phyloP scores from a whole-genome alignment of 176 grass and related monocot species.

The Otatea glauca region DNA sequence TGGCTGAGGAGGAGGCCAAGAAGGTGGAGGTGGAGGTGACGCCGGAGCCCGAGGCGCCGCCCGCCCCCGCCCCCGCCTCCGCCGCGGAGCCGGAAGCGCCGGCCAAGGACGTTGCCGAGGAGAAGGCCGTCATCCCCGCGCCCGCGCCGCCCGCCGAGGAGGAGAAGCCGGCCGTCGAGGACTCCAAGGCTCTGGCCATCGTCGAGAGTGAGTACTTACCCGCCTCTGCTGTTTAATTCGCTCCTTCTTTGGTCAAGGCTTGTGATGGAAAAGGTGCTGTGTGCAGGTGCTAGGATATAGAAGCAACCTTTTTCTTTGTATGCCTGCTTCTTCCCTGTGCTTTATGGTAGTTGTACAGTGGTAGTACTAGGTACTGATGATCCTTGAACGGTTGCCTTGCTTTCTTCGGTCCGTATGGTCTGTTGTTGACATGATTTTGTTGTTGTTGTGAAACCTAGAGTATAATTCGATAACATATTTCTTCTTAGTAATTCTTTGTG shows the following conservation, averaged over 20 bases:
- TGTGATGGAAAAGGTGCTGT: constrained; percentile 18
- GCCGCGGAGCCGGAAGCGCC: constrained; percentile 26
- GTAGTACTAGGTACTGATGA: constrained; percentile 17
- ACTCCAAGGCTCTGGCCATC: constrained; percentile 70
- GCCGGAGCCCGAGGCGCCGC: constrained; percentile 48
- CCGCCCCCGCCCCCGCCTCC: background rate
- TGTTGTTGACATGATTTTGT: constrained; percentile 12
- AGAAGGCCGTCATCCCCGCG: constrained; percentile 75
- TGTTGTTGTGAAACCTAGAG: background rate
- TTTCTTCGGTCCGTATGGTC: background rate
- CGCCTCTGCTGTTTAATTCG: background rate
- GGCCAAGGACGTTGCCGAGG: constrained; percentile 87
- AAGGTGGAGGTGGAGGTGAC: constrained; percentile 77
- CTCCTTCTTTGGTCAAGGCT: background rate
- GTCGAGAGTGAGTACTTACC: constrained; percentile 67
- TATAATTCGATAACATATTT: background rate
- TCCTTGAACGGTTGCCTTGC: constrained; percentile 15
- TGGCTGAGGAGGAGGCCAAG: constrained; percentile 82
- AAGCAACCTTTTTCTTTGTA: background rate
- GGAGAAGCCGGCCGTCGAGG: constrained; percentile 58
- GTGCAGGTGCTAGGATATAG: constrained; percentile 13
- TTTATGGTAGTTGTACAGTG: constrained; percentile 13
- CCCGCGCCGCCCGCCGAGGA: constrained; percentile 50
- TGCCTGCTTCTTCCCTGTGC: constrained; percentile 18
- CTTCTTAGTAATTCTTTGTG: background rate